Evolutionary conservation across 2,329 filamentous ascomycete genomes (phyloP).

Genomic region (Ceratocystis huliohia): DNA sequence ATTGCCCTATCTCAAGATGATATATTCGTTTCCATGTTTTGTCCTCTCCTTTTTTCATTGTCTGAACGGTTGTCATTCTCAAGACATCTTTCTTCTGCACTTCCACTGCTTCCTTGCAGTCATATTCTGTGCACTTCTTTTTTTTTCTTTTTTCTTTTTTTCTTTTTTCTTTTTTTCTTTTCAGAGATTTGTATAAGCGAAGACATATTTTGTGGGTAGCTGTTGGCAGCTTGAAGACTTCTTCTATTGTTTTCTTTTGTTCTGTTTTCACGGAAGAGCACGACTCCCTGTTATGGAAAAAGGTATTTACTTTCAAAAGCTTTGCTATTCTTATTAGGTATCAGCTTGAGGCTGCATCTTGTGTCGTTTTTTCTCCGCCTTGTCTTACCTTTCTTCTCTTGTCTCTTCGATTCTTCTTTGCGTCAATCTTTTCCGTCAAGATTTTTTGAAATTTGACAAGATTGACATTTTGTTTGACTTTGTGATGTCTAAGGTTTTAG

Average conservation of each 20-base stretch:
- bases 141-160: neutral
- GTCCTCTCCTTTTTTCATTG: neutral
- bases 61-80: neutral
- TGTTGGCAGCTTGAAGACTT: conserved; percentile 3
- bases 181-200: conserved; percentile 1
- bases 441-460: neutral
- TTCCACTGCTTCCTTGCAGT: neutral
- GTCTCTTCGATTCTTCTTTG: conserved; percentile 14
- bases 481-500: neutral
- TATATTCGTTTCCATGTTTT: neutral
- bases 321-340: conserved; percentile 3
- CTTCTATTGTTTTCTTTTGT: neutral
- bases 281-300: conserved; percentile 6
- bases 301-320: conserved; percentile 6
- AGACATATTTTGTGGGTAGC: neutral
- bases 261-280: conserved; percentile 2
- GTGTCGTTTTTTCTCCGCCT: conserved; percentile 12
- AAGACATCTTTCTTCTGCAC: neutral
- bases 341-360: conserved; percentile 3
- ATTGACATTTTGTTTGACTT: conserved; percentile 11
- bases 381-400: neutral
- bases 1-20: neutral
- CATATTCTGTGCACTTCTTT: neutral
- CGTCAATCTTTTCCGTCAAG: neutral
- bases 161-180: neutral